Percentiles rank a stretch among this genome's conserved stretches.
Conservation (phyloP, 495 filamentous ascomycete species). For the Cladorrhinum samala region DNA sequence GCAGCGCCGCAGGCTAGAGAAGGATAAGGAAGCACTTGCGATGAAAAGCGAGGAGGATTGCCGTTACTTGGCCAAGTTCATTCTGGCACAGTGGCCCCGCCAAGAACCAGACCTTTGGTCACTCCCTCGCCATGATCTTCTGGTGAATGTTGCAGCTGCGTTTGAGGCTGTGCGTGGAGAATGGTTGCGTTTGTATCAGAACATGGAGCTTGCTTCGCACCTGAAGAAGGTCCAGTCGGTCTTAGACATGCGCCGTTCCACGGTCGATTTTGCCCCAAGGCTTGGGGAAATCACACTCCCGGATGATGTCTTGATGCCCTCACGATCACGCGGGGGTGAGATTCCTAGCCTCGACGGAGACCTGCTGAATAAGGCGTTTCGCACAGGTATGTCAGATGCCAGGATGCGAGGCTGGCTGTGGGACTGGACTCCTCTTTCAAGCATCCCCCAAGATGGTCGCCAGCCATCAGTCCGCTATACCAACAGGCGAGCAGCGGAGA, state of each 20-base stretch:
- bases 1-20: constrained; percentile 18
- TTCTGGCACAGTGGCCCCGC: constrained; percentile 33
- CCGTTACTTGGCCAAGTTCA: constrained; percentile 16
- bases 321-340: constrained; percentile 12
- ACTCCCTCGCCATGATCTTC: constrained; percentile 1
- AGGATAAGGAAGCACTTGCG: constrained; percentile 20
- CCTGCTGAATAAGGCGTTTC: constrained; percentile 6
- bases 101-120: constrained; percentile 13
- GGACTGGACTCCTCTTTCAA: constrained; percentile 7
- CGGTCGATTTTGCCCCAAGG: neutral
- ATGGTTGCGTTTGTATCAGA: constrained; percentile 43
- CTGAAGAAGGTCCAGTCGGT: constrained; percentile 35
- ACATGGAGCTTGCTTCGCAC: constrained; percentile 39
- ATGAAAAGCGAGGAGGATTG: constrained; percentile 22
- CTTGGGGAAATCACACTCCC: too few species aligned
- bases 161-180: constrained; percentile 38
- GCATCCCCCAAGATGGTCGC: constrained; percentile 4
- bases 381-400: neutral
- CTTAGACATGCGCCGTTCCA: constrained; percentile 19
- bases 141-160: constrained; percentile 31
- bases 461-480: neutral
- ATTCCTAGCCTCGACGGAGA: constrained; percentile 13
- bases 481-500: neutral
- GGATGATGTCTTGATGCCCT: constrained; percentile 9
- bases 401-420: neutral